A percentile compares a stretch with the other conserved stretches of the same genome.
phyloP scores from a whole-genome alignment of 768 basidiomycete genomes.

The Melanogaster broomeanus region DNA sequence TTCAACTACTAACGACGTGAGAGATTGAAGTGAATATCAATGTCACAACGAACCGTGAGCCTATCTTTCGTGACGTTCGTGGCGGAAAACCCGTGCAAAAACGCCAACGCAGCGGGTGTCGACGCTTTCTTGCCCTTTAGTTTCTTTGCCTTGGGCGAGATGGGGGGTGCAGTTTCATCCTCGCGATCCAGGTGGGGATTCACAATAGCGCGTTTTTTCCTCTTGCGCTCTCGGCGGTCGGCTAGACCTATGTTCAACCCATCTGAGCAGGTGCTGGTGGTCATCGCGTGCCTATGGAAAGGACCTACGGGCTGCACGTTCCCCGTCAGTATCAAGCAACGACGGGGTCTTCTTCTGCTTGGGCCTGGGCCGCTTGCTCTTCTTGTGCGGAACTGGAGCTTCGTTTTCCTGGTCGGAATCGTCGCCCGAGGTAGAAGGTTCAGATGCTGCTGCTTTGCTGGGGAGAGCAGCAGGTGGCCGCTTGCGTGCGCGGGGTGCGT shows the following conservation, averaged over 20 bases:
- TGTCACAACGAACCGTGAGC: conserved; percentile 31
- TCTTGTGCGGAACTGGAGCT: conserved; percentile 7
- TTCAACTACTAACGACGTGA: conserved; percentile 26
- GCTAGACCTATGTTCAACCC: conserved; percentile 48
- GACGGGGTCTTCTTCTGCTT: conserved; percentile 20
- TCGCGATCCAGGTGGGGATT: conserved; percentile 20
- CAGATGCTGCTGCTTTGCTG: not conserved
- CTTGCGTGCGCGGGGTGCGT: not conserved
- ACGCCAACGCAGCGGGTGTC: conserved; percentile 29
- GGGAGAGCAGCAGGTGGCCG: not conserved
- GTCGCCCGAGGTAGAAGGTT: not conserved
- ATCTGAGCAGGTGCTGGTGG: not conserved
- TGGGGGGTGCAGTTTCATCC: conserved; percentile 1
- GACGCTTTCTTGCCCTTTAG: conserved; percentile 19
- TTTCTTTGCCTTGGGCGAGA: conserved; percentile 12
- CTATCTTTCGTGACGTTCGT: conserved; percentile 38
- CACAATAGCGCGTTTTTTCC: conserved; percentile 56
- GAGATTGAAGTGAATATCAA: not conserved
- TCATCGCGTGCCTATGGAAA: not conserved
- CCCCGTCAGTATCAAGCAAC: conserved; percentile 31
- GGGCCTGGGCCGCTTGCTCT: conserved; percentile 25
- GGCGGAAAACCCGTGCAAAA: conserved; percentile 39
- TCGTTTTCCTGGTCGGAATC: not conserved
- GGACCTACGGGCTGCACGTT: conserved; percentile 38
- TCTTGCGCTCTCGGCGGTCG: conserved; percentile 66